Conservation (phyloP, 192 early-diverging fungal genomes). For the Entophlyctis luteolus region DNA sequence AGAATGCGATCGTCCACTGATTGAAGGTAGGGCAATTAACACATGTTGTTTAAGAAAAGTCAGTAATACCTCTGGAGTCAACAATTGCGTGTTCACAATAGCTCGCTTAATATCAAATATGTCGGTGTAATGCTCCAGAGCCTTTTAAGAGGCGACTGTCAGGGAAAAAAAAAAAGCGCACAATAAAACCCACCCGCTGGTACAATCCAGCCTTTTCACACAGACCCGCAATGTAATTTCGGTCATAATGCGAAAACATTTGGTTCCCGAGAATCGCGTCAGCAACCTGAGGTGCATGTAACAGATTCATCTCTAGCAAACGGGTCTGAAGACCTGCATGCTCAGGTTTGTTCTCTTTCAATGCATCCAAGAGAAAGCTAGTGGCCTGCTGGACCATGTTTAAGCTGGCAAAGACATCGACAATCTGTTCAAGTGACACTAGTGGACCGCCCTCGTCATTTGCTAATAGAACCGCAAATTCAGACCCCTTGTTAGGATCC, state of each 20-base stretch:
- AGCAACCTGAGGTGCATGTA: conserved; percentile 96
- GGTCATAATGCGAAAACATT: conserved; percentile 95
- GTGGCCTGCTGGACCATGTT: conserved; percentile 97
- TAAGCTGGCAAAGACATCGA: conserved; percentile 86
- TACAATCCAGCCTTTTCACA: conserved; percentile 98
- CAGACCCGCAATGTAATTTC: conserved; percentile 80
- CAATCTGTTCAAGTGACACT: conserved; percentile 82
- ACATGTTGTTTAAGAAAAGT: background rate
- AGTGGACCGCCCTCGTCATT: conserved; percentile 80
- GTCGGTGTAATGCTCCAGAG: conserved; percentile 95
- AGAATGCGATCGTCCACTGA: conserved; percentile 86
- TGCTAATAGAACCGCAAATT: conserved; percentile 85
- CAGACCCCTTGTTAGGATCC: conserved; percentile 88
- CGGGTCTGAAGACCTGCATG: conserved; percentile 91
- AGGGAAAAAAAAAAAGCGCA: background rate
- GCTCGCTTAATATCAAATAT: conserved; percentile 94
- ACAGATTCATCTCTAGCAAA: conserved; percentile 94
- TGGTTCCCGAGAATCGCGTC: conserved; percentile 96
- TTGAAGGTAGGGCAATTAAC: background rate
- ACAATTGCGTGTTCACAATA: conserved; percentile 79
- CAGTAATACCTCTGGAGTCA: conserved; percentile 63
- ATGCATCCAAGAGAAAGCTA: conserved; percentile 90
- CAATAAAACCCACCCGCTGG: conserved; percentile 64
- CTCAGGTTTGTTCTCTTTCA: conserved; percentile 89
- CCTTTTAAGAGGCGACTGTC: conserved; percentile 31